Evolutionary conservation across 2,329 filamentous ascomycete species (phyloP), one percentile per base, ranked within the genome.

Genomic region (Aspergillus sp.): DNA sequence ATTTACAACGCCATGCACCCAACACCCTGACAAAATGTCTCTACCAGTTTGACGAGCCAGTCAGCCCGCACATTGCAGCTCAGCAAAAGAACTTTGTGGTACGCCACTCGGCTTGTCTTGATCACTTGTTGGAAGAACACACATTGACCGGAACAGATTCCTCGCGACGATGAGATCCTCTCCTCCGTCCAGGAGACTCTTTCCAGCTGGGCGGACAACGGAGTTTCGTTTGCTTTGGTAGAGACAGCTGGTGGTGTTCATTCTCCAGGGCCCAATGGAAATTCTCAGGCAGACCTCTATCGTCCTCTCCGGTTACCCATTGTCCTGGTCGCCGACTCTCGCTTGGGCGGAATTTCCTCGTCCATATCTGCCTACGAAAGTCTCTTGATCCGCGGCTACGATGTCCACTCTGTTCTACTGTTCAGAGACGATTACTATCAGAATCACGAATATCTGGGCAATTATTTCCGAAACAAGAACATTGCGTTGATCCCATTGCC

Each of bases 171-270:
- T 13, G 75, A 80, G 1, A 79, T 90, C 1, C 71, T 88, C 4
- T 69, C 76, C 2, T 76, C 78, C 7, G 80, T 89, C 34, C 79
- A 82, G 52, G 71, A 77, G 41, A 76, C 80, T 6, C 72, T 83
- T 22, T 71, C 75, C 22, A 65, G 66, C 54, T 74, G 76, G 67
- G 71, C 80, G 30, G 67, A 60, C 58, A 70, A 61, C 51, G 71
- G 70, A 54, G 67, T 79, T 50, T 85, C 85, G n/a, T 86, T 89
- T 76, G 78, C 91, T 1, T 83, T 96, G 51, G 81, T 95, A 50
- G 92, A 96, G 74, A 95, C 92, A 1, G 91, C 92, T 1, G 92
- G 91, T 0, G 92, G 92, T 0, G 90, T 94, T 0, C 87, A 94
- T 64, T 94, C 91, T 0, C 92, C 92, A 0, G 86, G 86, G 0